These are phyloP conservation scores for Haplographium delicatum DNA, from an alignment of 495 filamentous ascomycete species.

Conservation along the genomic window DNA sequence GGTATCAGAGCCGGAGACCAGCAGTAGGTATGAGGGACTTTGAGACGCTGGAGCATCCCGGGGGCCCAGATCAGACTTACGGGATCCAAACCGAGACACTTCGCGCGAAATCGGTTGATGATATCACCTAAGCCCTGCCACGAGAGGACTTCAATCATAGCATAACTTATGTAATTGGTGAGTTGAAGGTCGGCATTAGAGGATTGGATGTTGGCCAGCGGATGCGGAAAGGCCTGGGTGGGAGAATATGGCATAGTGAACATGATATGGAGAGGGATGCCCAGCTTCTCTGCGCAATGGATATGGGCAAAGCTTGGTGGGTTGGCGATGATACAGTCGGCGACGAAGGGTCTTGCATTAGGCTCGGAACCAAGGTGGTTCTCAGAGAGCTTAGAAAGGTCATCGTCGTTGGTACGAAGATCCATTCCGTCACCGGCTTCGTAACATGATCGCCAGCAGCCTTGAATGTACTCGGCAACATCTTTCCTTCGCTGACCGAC, in stretches of 20 bases:
- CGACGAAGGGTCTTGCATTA: constrained; percentile 48
- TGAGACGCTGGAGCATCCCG: constrained; percentile 50
- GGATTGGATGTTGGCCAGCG: constrained; percentile 45
- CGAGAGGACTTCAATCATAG: constrained; percentile 68
- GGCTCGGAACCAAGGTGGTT: constrained; percentile 38
- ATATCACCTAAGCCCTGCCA: constrained; percentile 74
- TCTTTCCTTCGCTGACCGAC: constrained; percentile 50
- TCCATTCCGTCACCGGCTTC: constrained; percentile 34
- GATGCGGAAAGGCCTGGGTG: constrained; percentile 46
- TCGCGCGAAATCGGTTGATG: constrained; percentile 62
- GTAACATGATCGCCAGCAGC: constrained; percentile 56
- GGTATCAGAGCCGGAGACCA: constrained; percentile 54
- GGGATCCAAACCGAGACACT: constrained; percentile 56
- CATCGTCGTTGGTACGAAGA: not conserved
- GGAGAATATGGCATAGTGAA: constrained; percentile 34
- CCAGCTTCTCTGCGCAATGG: constrained; percentile 58
- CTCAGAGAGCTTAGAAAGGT: not conserved
- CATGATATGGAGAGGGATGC: constrained; percentile 61
- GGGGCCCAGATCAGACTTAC: constrained; percentile 60
- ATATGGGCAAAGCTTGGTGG: constrained; percentile 63
- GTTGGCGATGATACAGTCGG: constrained; percentile 65
- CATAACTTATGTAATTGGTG: constrained; percentile 67
- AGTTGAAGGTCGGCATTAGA: constrained; percentile 40
- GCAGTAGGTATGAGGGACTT: constrained; percentile 63
- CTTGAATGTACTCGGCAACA: constrained; percentile 54